Evolutionary conservation across 2,329 filamentous ascomycete genomes (phyloP), one percentile per base, ranked within the genome.

Genomic region (Aspergillus ochraceoroseus): DNA sequence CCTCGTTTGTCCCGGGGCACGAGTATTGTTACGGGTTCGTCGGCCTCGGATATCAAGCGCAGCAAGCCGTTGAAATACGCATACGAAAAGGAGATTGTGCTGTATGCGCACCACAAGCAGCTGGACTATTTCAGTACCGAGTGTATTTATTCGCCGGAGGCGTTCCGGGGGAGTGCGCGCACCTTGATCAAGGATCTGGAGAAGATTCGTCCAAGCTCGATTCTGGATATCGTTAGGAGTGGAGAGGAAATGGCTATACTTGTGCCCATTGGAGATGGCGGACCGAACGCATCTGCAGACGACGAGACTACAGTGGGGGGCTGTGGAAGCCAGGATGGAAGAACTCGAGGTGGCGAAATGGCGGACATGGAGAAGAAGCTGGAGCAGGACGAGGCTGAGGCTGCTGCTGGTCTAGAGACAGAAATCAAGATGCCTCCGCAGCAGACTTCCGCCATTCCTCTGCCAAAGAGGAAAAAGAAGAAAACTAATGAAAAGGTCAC

Each of bases 101-200:
- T 98, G 4, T 98, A 98, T 61, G 92, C 92, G 4, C 87, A 96
- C 61, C 88, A 98, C 71, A 94, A 92, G 67, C 89, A 89, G 64
- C 74, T 98, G 49, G 89, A 96, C 62, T 98, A 98, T 67, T 98
- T 98, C 67, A 95, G 83, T 57, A 98, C 92, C 0, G 92, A 98
- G 67, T 98, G 92, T 71, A 88, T 98, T 46, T 98, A 98, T 71
- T 95, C 87, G 38, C 92, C 92, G 0, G 92, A 98, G 66, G 92
- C 92, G 2, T 98, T 98, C 61, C 77, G 92, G 44, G 92, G 92
- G 2, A 95, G 87, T 52, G 92, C 92, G 2, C 78, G 92, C 49
- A 86, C 83, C 17, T 69, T 98, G 43, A 95, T 98, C 65, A 98
- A 98, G 70, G 94, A 90, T 53, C 71, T 98, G 20, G 92, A 98